Conservation (phyloP, 1,284 basidiomycete genomes). For the Puccinia hordei region DNA sequence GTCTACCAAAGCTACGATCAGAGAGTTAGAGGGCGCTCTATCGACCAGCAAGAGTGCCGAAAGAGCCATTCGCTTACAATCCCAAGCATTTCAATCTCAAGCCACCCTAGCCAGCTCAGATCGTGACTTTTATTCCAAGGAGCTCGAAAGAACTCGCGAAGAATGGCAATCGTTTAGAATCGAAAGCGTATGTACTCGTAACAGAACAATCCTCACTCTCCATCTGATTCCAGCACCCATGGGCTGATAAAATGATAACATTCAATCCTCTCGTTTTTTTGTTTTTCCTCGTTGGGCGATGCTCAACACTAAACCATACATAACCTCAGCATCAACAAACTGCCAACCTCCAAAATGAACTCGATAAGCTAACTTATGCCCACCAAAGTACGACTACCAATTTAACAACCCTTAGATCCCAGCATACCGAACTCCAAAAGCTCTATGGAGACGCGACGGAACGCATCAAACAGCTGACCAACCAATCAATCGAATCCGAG, state of each 20-base stretch:
- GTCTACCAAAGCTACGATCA: constrained; percentile 2
- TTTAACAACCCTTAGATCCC: constrained; percentile 29
- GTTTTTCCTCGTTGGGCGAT: too few relatives aligned
- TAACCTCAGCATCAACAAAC: constrained; percentile 33
- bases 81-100: constrained; percentile 27
- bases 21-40: constrained; percentile 30
- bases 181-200: constrained; percentile 23
- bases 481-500: constrained; percentile 75
- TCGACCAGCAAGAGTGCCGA: constrained; percentile 19
- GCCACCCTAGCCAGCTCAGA: constrained; percentile 22
- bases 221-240: neutral
- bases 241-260: too few relatives aligned
- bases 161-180: constrained; percentile 39
- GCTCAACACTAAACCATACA: neutral
- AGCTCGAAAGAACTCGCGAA: constrained; percentile 28
- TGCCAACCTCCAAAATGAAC: constrained; percentile 42
- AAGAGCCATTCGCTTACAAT: constrained; percentile 36
- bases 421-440: constrained; percentile 36
- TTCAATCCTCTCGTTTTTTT: too few relatives aligned
- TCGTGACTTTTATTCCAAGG: constrained; percentile 46
- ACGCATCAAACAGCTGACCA: constrained; percentile 68
- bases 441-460: constrained; percentile 23
- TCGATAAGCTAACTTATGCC: constrained; percentile 30
- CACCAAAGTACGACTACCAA: constrained; percentile 28
- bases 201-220: neutral